A percentile compares a stretch with the other conserved stretches of the same genome.
phyloP scores from a whole-genome alignment of 2,329 filamentous ascomycete species.

The Gaeumannomyces tritici region DNA sequence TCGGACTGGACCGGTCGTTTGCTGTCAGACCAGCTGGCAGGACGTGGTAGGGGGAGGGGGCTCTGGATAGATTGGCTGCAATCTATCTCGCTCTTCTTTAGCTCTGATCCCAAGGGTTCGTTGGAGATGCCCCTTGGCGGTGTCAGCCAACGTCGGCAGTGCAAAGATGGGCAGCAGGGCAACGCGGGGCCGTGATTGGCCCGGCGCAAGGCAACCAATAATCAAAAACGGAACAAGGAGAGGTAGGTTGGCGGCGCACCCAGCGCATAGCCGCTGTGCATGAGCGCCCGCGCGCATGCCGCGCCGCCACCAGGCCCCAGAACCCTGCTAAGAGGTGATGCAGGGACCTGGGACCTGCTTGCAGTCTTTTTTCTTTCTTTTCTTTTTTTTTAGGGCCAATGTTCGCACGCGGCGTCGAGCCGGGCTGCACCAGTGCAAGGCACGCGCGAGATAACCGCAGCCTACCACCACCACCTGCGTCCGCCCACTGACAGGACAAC shows the following conservation, averaged over 20 bases:
- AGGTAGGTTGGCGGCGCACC: constrained; percentile 1
- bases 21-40: too few species aligned
- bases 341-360: neutral
- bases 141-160: neutral
- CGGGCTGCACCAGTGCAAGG: neutral
- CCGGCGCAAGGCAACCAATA: too few species aligned
- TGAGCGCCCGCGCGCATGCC: constrained; percentile 1
- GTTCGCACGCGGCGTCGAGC: neutral
- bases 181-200: neutral
- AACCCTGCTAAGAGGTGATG: neutral
- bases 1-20: neutral
- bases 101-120: neutral
- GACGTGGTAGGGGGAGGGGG: too few species aligned
- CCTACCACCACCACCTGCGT: too few species aligned
- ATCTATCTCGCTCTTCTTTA: neutral
- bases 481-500: too few species aligned
- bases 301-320: neutral
- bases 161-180: too few species aligned
- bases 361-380: neutral
- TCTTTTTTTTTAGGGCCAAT: neutral
- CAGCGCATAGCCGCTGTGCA: constrained; percentile 6
- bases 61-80: neutral
- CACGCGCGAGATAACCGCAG: neutral
- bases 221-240: too few species aligned
- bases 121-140: neutral